These are phyloP conservation scores for Opeltia flavorubescens DNA, from an alignment of 495 filamentous ascomycete species.

Conservation along the genomic window DNA sequence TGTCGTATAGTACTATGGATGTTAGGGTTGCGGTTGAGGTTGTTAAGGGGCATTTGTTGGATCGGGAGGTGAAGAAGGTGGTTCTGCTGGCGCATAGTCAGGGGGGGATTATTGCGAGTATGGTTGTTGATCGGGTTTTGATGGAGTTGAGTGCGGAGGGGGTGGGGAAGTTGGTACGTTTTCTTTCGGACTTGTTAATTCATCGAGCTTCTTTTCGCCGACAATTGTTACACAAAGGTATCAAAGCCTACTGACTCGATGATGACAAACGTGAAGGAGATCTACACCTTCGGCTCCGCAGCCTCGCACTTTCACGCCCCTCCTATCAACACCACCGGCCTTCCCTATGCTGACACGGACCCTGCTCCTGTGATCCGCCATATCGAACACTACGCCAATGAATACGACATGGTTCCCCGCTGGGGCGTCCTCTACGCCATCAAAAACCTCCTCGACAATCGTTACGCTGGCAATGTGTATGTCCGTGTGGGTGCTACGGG, in stretches of 20 bases:
- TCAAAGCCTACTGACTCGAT: neutral
- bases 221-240: neutral
- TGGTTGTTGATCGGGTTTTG: constrained; percentile 68
- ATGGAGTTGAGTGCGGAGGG: constrained; percentile 56
- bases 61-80: constrained; percentile 50
- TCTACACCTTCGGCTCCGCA: constrained; percentile 76
- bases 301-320: constrained; percentile 87
- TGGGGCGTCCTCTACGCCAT: constrained; percentile 65
- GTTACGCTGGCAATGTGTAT: constrained; percentile 68
- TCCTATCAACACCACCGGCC: constrained; percentile 18
- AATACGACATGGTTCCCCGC: constrained; percentile 57
- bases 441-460: constrained; percentile 19
- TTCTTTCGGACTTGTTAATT: neutral
- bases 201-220: neutral
- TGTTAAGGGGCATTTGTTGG: constrained; percentile 45
- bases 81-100: constrained; percentile 71
- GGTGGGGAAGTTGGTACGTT: constrained; percentile 38
- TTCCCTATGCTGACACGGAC: constrained; percentile 8
- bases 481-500: constrained; percentile 44
- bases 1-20: constrained; percentile 57
- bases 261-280: constrained; percentile 30
- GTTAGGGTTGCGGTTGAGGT: constrained; percentile 38
- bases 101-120: constrained; percentile 61
- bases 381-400: constrained; percentile 79
- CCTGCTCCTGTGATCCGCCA: constrained; percentile 35